Percentiles rank a stretch among this genome's conserved stretches.
These are phyloP conservation scores for Ophiocordyceps camponoti-rufipedis DNA, from an alignment of 2,329 filamentous ascomycete species.

Conservation along the genomic window DNA sequence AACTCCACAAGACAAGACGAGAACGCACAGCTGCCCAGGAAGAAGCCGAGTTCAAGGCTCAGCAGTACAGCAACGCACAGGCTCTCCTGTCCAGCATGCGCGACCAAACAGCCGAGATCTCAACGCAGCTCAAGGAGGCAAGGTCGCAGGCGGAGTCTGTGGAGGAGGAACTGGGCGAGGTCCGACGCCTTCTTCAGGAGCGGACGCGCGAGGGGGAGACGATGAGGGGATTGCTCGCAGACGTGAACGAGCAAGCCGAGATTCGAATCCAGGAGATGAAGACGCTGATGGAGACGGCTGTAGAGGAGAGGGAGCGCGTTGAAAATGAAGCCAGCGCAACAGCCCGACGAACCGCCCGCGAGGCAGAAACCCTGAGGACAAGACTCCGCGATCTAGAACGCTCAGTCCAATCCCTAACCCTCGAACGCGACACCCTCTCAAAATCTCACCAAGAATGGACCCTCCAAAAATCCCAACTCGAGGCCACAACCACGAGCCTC, in stretches of 20 bases:
- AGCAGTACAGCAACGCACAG: conserved; percentile 73
- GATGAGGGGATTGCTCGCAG: conserved; percentile 75
- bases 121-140: conserved; percentile 80
- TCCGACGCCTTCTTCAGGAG: conserved; percentile 71
- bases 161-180: conserved; percentile 82
- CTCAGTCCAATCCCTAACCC: conserved; percentile 48
- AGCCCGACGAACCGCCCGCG: conserved; percentile 57
- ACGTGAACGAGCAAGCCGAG: conserved; percentile 72
- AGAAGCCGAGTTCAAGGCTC: conserved; percentile 66
- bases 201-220: conserved; percentile 84
- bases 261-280: conserved; percentile 74
- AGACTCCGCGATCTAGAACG: conserved; percentile 69
- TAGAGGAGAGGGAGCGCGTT: conserved; percentile 85
- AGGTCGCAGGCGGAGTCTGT: conserved; percentile 66
- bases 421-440: conserved; percentile 66
- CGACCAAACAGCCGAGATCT: conserved; percentile 75
- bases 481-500: conserved; percentile 39
- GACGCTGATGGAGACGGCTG: conserved; percentile 67
- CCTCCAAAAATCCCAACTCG: conserved; percentile 60
- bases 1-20: conserved; percentile 46
- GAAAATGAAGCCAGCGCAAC: conserved; percentile 77
- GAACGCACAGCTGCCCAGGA: conserved; percentile 55
- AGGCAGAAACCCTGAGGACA: conserved; percentile 69
- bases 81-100: conserved; percentile 81
- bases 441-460: conserved; percentile 55